Evolutionary conservation across 169 alveolate species (phyloP), one percentile per base, ranked within the genome.

Genomic region (Theileria parva): DNA sequence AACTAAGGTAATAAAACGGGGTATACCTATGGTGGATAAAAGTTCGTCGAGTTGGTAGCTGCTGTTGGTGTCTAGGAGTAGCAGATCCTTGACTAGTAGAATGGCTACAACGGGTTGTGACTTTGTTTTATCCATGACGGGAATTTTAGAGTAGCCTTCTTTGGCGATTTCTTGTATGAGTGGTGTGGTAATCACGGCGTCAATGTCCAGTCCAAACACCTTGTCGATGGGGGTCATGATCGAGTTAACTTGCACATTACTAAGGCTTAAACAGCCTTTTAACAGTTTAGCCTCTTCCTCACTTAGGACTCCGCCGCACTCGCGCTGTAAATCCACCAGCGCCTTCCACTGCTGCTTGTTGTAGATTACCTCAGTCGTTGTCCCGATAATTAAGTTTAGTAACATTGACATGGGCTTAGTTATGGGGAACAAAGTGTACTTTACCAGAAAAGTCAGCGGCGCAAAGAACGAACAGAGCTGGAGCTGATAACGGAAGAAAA

Each of bases 401-500:
- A 92, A 37, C 30, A 86, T 51, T 32, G 95, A 86, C 19, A 86
- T 78, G 19, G 96, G 96, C 28, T 92, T 93, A 25, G 92, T 76
- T 19, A 92, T 60, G n/a, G 95, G 94, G 78, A 68, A 93, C 21
- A 93, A 74, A 13, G 75, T 19, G 25, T 80, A 51, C 63, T 86
- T 89, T 15, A 93, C 74, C 17, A 85, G 50, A 39, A 85, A 61
- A 4, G 92, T 86, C 28, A 88, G 86, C 6, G 94, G 89, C 3
- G 94, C 86, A 69, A 93, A 93, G 71, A 92, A 89, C 5, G 95
- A 96, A 13, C 97, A 94, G 2, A 95, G 89, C 11, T 79, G 91
- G 39, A 95, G 79, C 15, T 95, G 95, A 76, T 95, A 92, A 66
- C 94, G 89, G 30, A 96, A 88, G 71, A 94, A 95, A 12, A 95